These are phyloP conservation scores for Syzygium jambos DNA, from an alignment of 345 rosid species.

Conservation along the genomic window DNA sequence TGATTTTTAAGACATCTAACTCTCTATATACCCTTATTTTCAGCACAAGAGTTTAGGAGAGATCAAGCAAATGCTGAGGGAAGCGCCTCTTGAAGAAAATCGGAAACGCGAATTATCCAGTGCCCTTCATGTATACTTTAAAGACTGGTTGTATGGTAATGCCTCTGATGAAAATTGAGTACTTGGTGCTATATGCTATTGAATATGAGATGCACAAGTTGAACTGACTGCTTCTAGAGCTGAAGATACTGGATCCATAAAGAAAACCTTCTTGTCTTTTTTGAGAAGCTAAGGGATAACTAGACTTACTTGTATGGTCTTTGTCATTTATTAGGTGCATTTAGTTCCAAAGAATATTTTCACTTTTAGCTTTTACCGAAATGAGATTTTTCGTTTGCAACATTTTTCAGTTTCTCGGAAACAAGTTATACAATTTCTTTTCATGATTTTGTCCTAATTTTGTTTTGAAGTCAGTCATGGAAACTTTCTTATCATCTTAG, in stretches of 20 bases:
- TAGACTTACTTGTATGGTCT: background rate
- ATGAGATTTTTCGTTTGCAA: background rate
- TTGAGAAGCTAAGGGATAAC: background rate
- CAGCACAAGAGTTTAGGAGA: slow-evolving; percentile 81
- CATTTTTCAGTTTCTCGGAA: background rate
- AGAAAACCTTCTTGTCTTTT: background rate
- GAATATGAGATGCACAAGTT: background rate
- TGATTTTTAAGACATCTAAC: background rate
- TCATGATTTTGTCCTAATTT: background rate
- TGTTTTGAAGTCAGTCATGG: background rate
- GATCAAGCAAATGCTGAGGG: slow-evolving; percentile 62
- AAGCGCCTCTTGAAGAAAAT: slow-evolving; percentile 76
- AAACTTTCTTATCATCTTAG: background rate
- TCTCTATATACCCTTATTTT: background rate
- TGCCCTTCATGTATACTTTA: slow-evolving; percentile 89
- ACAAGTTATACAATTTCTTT: background rate
- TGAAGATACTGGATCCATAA: background rate
- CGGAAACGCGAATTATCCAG: slow-evolving; percentile 75
- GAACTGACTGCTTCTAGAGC: background rate
- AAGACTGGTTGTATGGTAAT: slow-evolving; percentile 96
- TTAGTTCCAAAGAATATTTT: background rate
- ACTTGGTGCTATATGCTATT: background rate
- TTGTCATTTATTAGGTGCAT: background rate
- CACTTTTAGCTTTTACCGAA: background rate
- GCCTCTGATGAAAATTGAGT: background rate